Conservation (phyloP, 106 monocot genomes). For the Dendrobium chrysotoxum region DNA sequence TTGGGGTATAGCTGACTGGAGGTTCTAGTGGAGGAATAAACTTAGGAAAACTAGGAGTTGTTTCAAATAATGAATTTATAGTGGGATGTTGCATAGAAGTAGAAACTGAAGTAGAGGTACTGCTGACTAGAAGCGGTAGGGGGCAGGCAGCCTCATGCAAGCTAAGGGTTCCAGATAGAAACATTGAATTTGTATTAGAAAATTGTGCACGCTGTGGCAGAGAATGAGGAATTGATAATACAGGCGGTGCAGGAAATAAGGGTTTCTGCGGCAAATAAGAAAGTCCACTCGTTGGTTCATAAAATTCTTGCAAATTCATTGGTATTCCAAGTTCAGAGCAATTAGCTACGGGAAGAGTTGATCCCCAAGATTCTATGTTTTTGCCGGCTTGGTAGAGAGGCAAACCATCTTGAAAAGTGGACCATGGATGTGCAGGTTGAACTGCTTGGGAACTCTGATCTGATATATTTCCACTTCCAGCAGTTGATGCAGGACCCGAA, state of each 20-base stretch:
- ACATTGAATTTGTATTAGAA: slow-evolving; percentile 31
- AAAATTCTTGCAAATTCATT: slow-evolving; percentile 77
- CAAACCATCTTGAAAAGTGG: slow-evolving; percentile 48
- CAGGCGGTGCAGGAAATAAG: slow-evolving; percentile 48
- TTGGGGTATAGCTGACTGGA: slow-evolving; percentile 17
- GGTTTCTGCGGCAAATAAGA: slow-evolving; percentile 59
- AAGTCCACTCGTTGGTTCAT: slow-evolving; percentile 43
- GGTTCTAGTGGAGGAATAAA: slow-evolving; percentile 26
- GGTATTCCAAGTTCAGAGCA: slow-evolving; percentile 61
- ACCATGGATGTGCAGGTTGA: slow-evolving; percentile 48
- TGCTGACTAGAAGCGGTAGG: slow-evolving; percentile 22
- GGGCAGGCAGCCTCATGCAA: slow-evolving; percentile 29
- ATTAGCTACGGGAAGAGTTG: slow-evolving; percentile 36
- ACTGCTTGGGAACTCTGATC: slow-evolving; percentile 35
- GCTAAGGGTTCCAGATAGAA: slow-evolving; percentile 28
- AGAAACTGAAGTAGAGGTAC: slow-evolving; percentile 2
- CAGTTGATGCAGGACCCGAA: slow-evolving; percentile 33
- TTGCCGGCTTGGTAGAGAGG: slow-evolving; percentile 79
- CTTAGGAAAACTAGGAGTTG: slow-evolving; percentile 24
- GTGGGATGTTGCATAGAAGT: slow-evolving; percentile 49
- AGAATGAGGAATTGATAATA: slow-evolving; percentile 33
- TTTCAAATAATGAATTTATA: slow-evolving; percentile 21
- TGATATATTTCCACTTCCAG: slow-evolving; percentile 37
- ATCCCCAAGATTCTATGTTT: slow-evolving; percentile 56
- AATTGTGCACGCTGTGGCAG: slow-evolving; percentile 56